phyloP scores from a whole-genome alignment of 2,329 filamentous ascomycete genomes.

The Fusarium piperis region DNA sequence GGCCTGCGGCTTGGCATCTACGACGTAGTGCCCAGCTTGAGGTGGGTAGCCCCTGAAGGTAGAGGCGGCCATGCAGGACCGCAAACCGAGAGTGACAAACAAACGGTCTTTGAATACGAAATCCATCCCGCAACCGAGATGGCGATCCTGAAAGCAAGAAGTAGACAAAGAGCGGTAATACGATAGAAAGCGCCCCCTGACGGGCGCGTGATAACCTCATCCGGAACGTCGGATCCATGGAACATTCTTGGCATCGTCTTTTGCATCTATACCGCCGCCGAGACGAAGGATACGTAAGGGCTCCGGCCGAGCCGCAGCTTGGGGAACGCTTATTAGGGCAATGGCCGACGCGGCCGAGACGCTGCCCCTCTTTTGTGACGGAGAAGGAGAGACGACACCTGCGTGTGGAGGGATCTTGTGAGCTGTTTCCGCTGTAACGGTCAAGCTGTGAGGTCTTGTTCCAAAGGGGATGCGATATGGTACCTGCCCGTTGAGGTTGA shows the following conservation, averaged over 20 bases:
- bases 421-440: conserved; percentile 7
- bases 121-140: conserved; percentile 18
- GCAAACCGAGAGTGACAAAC: neutral
- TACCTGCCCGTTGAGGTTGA: neutral
- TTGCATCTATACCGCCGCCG: neutral
- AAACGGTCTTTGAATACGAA: conserved; percentile 26
- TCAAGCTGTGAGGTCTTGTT: conserved; percentile 15
- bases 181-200: neutral
- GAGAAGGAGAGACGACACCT: conserved; percentile 6
- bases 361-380: conserved; percentile 21
- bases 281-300: conserved; percentile 1
- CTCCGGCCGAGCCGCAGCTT: conserved; percentile 12
- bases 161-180: conserved; percentile 9
- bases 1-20: conserved; percentile 28
- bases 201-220: conserved; percentile 14
- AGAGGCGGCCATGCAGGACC: neutral
- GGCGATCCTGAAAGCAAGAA: neutral
- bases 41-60: conserved; percentile 10
- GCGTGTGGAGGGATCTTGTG: conserved; percentile 8
- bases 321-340: conserved; percentile 18
- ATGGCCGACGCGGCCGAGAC: conserved; percentile 24
- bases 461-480: conserved; percentile 6
- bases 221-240: conserved; percentile 8
- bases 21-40: conserved; percentile 11
- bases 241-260: neutral